Conservation (phyloP, 2,329 filamentous ascomycete species). For the Aspergillus uvarum region DNA sequence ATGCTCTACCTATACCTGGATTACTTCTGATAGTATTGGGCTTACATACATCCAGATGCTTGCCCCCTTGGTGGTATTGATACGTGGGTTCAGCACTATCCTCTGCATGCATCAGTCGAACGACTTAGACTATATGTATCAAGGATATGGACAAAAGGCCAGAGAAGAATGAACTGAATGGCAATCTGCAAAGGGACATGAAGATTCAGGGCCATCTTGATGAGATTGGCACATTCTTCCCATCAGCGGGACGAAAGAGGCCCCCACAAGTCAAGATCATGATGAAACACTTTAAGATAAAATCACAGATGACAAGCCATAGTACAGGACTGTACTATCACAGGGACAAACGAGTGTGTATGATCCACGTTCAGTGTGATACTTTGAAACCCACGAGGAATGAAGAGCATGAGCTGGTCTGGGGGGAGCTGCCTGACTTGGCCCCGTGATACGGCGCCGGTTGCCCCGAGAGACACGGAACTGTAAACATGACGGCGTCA, state of each 20-base stretch:
- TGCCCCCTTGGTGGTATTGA: too few relatives aligned
- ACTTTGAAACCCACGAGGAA: neutral
- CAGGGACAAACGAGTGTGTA: neutral
- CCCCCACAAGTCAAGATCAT: neutral
- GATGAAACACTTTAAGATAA: neutral
- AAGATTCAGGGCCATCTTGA: neutral
- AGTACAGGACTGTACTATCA: neutral
- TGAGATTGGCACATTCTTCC: neutral
- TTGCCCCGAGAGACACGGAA: conserved; percentile 32
- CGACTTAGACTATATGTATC: too few relatives aligned
- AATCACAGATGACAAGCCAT: neutral
- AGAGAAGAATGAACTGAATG: neutral
- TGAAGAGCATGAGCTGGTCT: conserved; percentile 1
- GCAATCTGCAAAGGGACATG: neutral
- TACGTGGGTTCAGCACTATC: too few relatives aligned
- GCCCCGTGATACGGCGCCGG: conserved; percentile 16
- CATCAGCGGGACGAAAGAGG: neutral
- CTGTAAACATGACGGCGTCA: conserved; percentile 26
- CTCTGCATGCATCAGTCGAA: too few relatives aligned
- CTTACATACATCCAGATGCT: too few relatives aligned
- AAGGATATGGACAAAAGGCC: neutral
- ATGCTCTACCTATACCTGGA: too few relatives aligned
- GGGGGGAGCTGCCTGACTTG: conserved; percentile 1
- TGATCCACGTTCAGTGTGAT: neutral
- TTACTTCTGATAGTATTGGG: too few relatives aligned